Base-by-base conservation (phyloP, 441 rosid species). In the Daphne laureola region DNA sequence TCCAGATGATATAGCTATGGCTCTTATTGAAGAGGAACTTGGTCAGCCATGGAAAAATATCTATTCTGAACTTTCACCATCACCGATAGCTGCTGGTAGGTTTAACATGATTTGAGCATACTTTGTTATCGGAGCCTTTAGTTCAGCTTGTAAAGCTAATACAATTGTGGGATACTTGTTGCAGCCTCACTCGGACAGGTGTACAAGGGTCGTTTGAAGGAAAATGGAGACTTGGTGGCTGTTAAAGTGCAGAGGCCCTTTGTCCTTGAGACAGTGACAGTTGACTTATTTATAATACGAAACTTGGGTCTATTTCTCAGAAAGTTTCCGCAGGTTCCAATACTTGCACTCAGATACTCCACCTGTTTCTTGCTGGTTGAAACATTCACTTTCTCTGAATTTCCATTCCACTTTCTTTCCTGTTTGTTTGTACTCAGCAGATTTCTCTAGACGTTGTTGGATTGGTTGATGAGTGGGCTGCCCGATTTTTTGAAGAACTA, bases 391-490 rank as follows among this genome's bases (percentile, higher is more conserved):
- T 66, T 68, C 53, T 25, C 63, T 17, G 5, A 21, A 15, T 17
- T 16, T 58, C 53, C 8, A 38, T 12, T 40, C 47, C 63, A 42
- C 64, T 40, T 31, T 8, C 38, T 31, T 31, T 1, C 38, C 11
- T 31, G 38, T 43, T 53, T 15, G 38, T 53, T 31, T 51, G 43
- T 61, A 55, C 46, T 57, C 48, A 60, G 42, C 70, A 89, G 98
- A 71, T 92, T 49, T 79, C 96, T 7, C 23, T 86, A 55, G 96
- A 92, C 70, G 87, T 92, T 66, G 98, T 92, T 72, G 98, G 96
- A 17, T 69, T 92, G 75, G 97, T 92, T 69, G 98, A 92, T 78
- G 98, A 92, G 75, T 92, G 98, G 96, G 96, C 98, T 58, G 87
- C 96, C 67, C 96, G 98, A 18, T 92, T 92, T 62, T 92, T 92